Conservation (phyloP, 2,329 filamentous ascomycete species). For the Simplicillium aogashimaense region DNA sequence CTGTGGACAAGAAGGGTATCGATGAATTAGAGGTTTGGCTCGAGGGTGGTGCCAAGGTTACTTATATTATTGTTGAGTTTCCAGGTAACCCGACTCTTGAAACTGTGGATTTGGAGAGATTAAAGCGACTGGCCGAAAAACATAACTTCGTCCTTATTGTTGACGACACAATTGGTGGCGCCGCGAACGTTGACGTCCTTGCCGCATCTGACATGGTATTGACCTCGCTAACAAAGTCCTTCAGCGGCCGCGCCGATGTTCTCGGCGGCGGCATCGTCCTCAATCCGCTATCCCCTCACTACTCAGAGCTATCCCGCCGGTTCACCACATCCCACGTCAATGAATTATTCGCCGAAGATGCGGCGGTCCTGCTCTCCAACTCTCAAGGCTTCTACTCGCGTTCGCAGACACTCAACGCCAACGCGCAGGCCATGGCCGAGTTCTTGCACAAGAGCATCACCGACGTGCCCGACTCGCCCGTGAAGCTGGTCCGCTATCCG, state of each 20-base stretch:
- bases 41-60: constrained; percentile 21
- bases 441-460: constrained; percentile 22
- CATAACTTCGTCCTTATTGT: constrained; percentile 33
- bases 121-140: constrained; percentile 29
- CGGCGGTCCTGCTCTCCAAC: constrained; percentile 32
- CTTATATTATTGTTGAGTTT: constrained; percentile 27
- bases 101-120: constrained; percentile 20
- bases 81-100: constrained; percentile 26
- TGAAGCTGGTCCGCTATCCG: constrained; percentile 35
- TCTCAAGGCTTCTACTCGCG: constrained; percentile 31
- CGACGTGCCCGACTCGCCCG: constrained; percentile 18
- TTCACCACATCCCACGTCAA: constrained; percentile 23
- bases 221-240: constrained; percentile 47
- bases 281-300: constrained; percentile 33
- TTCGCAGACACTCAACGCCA: constrained; percentile 28
- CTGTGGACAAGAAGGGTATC: constrained; percentile 29
- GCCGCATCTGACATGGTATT: constrained; percentile 37
- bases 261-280: constrained; percentile 41
- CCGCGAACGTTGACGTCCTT: constrained; percentile 40
- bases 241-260: constrained; percentile 45
- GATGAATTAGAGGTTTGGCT: constrained; percentile 34
- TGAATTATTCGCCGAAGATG: constrained; percentile 37
- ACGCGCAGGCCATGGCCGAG: constrained; percentile 29
- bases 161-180: constrained; percentile 38
- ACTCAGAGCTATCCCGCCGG: constrained; percentile 23